Percentiles rank a stretch among this genome's conserved stretches.
These are phyloP conservation scores for Acacia concinna DNA, from an alignment of 331 rosid genomes.

Conservation along the genomic window DNA sequence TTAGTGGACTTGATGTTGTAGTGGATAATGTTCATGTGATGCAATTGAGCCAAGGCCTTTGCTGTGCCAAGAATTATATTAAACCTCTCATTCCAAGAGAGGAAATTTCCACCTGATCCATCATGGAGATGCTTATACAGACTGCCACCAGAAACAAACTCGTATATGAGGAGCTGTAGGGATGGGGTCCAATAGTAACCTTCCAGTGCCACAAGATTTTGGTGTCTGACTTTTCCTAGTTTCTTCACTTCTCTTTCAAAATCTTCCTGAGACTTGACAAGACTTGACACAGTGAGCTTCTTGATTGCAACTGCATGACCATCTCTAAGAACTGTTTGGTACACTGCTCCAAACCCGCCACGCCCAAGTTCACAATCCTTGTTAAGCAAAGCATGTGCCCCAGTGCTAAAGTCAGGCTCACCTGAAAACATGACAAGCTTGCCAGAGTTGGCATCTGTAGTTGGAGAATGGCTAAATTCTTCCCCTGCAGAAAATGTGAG, in stretches of 20 bases:
- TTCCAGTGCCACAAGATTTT: conserved; percentile 85
- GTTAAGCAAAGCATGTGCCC: conserved; percentile 95
- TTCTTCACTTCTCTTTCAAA: conserved; percentile 96
- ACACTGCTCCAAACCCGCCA: conserved; percentile 97
- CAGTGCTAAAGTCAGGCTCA: conserved; percentile 90
- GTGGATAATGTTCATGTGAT: conserved; percentile 78
- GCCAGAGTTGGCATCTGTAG: conserved; percentile 94
- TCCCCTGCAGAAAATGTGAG: conserved; percentile 82
- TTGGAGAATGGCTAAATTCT: conserved; percentile 85
- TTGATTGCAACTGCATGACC: conserved; percentile 97
- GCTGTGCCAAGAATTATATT: conserved; percentile 86
- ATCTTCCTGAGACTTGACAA: conserved; percentile 94
- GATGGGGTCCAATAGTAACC: conserved; percentile 99
- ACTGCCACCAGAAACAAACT: conserved; percentile 83
- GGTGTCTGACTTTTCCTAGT: conserved; percentile 86
- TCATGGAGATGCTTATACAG: conserved; percentile 94
- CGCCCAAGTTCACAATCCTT: conserved; percentile 99
- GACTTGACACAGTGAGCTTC: conserved; percentile 98
- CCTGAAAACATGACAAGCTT: conserved; percentile 99
- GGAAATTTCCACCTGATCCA: conserved; percentile 73
- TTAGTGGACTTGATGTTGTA: conserved; percentile 97
- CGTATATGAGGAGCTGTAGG: conserved; percentile 88
- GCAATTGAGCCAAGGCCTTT: conserved; percentile 91
- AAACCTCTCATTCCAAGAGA: conserved; percentile 92
- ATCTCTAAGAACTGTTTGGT: conserved; percentile 80